These are phyloP conservation scores for Actinidia chinensis DNA, from an alignment of 179 eudicot genomes.

Conservation along the genomic window DNA sequence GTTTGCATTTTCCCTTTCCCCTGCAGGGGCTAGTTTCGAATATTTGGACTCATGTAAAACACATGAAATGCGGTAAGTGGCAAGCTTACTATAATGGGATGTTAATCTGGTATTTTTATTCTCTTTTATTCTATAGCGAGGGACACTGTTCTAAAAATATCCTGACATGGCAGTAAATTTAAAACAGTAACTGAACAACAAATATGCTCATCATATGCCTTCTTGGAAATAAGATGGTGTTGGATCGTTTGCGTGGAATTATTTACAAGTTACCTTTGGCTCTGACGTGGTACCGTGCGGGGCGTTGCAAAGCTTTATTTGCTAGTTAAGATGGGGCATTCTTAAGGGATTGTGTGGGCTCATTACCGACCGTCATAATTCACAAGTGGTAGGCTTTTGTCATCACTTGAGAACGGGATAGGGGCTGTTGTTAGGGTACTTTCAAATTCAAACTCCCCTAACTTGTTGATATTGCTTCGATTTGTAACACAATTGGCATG, in stretches of 20 bases:
- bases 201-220: neutral
- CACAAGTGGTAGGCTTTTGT: neutral
- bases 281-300: neutral
- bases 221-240: neutral
- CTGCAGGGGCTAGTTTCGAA: neutral
- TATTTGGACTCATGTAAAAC: neutral
- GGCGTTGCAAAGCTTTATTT: neutral
- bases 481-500: slow-evolving; percentile 13
- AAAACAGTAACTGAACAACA: neutral
- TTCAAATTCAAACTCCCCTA: no score
- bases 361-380: no score
- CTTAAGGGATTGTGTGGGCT: no score
- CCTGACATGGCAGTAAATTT: neutral
- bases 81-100: neutral
- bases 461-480: slow-evolving; percentile 9
- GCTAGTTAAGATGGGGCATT: no score
- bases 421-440: slow-evolving; percentile 4
- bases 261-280: neutral
- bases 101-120: neutral
- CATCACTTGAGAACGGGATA: slow-evolving; percentile 15
- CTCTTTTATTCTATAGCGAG: neutral
- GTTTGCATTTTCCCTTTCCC: neutral
- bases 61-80: neutral
- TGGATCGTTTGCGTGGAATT: neutral
- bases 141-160: neutral